Conservation (phyloP, 305 asterid species). For the Striga hermonthica region DNA sequence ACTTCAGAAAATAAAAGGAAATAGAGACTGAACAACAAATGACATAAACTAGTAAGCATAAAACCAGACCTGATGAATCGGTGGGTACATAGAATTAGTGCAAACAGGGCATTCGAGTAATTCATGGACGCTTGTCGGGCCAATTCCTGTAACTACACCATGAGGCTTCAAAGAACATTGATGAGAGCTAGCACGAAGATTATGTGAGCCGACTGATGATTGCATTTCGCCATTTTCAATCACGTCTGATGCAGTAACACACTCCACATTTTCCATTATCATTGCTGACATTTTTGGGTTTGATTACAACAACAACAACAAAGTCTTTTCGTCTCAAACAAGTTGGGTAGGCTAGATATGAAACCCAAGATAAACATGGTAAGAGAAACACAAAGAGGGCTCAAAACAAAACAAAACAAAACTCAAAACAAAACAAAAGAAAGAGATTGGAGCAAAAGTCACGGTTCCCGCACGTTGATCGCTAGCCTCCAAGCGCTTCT, state of each 20-base stretch:
- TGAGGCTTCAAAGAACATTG: constrained; percentile 43
- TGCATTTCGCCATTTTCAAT: constrained; percentile 59
- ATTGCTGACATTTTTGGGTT: constrained; percentile 36
- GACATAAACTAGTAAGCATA: not conserved
- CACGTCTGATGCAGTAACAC: constrained; percentile 56
- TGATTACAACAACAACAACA: too few species aligned
- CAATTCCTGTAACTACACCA: constrained; percentile 37
- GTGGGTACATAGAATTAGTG: constrained; percentile 70
- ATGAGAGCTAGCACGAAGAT: constrained; percentile 11
- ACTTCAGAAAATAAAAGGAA: not conserved
- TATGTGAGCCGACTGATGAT: constrained; percentile 38
- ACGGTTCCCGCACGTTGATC: not conserved
- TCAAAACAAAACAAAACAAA: too few species aligned
- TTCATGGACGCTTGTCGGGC: constrained; percentile 57
- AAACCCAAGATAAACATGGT: too few species aligned
- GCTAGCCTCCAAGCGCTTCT: too few species aligned
- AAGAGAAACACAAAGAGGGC: too few species aligned
- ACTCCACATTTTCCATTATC: constrained; percentile 57
- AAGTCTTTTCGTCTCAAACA: too few species aligned
- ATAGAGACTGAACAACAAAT: not conserved
- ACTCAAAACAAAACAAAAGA: not conserved
- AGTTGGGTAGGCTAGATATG: too few species aligned
- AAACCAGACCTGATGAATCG: constrained; percentile 56
- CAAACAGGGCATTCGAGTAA: constrained; percentile 74
- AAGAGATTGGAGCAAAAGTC: too few species aligned